Conservation (phyloP, 2,329 filamentous ascomycete species). For the Coleophoma crateriformis region DNA sequence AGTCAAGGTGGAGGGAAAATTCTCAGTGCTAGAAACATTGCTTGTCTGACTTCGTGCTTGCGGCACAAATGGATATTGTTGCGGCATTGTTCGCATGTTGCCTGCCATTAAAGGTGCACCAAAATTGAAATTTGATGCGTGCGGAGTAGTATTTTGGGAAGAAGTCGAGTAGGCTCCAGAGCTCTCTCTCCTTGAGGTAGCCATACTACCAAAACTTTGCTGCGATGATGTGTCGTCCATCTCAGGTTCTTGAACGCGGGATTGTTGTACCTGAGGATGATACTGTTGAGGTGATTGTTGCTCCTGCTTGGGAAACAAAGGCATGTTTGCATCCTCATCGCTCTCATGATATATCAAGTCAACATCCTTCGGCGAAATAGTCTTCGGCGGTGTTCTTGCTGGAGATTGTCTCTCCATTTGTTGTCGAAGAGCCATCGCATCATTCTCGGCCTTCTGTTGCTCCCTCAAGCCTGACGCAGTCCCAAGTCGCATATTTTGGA, state of each 20-base stretch:
- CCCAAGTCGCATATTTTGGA: conserved; percentile 35
- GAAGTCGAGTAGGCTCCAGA: conserved; percentile 25
- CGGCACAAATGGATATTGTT: conserved; percentile 26
- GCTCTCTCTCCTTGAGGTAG: conserved; percentile 31
- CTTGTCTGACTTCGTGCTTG: conserved; percentile 18
- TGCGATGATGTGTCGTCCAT: conserved; percentile 31
- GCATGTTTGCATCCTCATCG: conserved; percentile 64
- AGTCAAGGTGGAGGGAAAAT: conserved; percentile 25
- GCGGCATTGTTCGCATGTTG: conserved; percentile 19
- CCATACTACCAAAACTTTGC: conserved; percentile 35
- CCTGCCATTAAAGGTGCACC: conserved; percentile 32
- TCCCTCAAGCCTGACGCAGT: conserved; percentile 56
- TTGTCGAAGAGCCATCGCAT: conserved; percentile 37
- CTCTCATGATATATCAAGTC: conserved; percentile 77
- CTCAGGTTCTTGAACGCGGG: conserved; percentile 18
- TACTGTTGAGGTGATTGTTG: conserved; percentile 32
- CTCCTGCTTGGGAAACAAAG: conserved; percentile 63
- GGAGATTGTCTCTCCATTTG: conserved; percentile 31
- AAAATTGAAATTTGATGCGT: conserved; percentile 36
- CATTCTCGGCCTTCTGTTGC: conserved; percentile 54
- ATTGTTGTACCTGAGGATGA: conserved; percentile 12
- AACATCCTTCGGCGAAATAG: conserved; percentile 92
- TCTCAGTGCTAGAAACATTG: conserved; percentile 22
- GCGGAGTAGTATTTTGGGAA: conserved; percentile 18
- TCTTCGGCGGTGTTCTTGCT: conserved; percentile 58